Base-by-base conservation (phyloP, 2,329 filamentous ascomycete genomes). In the Colletotrichum coccodes region DNA sequence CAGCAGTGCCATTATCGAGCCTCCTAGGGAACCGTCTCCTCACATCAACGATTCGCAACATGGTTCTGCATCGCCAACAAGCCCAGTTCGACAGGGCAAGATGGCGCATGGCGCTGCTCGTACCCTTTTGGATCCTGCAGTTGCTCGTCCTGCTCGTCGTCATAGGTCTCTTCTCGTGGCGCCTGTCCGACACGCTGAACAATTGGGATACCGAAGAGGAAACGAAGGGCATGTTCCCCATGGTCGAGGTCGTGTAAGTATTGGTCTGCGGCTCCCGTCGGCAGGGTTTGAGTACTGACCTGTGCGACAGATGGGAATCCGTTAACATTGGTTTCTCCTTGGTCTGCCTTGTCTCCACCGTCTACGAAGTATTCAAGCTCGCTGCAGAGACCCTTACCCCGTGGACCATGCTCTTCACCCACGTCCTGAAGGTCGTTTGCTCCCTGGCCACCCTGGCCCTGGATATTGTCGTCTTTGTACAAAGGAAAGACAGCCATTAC, bases 91-190 rank as follows among this genome's bases (percentile, higher is more conserved):
- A 81, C 64, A 82, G 85, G 34, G 83, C 87, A 18, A 79, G 80
- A 75, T 89, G 87, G 87, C 81, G 81, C 60, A 78, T 82, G 64
- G 73, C 73, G 52, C 60, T 89, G 4, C 76, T 90, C 30, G 70
- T 85, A 1, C 86, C 86, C 7, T 79, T 81, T 49, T 90, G 87
- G 87, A 72, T 77, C 8, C 71, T 84, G 6, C 86, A 89, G 74
- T 75, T 86, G 4, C 72, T 76, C 3, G 76, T 88, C 21, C 75
- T 86, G 49, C 73, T 85, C 57, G 74, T 80, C 44, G 76, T 87
- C 65, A 81, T 87, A 74, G 86, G 83, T 16, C 76, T 89, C 8
- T 89, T 89, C 71, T 79, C 85, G 32, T 87, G 84, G 76, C 82
- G 86, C 14, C 79, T 90, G 8, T 84, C 83, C 32, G 79, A 82